A percentile compares a stretch with the other conserved stretches of the same genome.
These are phyloP conservation scores for Tolypocladium album DNA, from an alignment of 2,329 filamentous ascomycete species.

Conservation along the genomic window DNA sequence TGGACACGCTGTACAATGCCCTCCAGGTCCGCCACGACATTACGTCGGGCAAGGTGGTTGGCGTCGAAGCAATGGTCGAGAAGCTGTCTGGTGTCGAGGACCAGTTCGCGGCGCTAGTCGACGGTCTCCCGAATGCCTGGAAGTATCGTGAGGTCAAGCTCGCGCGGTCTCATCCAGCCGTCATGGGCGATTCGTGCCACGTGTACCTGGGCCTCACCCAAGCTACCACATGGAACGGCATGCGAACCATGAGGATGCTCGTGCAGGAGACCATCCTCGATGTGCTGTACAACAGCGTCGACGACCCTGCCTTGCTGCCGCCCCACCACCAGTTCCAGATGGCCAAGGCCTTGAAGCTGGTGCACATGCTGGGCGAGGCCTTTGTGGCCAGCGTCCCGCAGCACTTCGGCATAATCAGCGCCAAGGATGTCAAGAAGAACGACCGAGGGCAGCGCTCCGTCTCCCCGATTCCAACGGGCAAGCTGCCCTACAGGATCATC, in stretches of 20 bases:
- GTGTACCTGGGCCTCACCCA: conserved; percentile 33
- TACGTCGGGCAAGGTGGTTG: conserved; percentile 23
- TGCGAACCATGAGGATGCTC: conserved; percentile 34
- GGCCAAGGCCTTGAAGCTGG: conserved; percentile 23
- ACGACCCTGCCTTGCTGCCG: conserved; percentile 14
- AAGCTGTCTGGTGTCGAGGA: conserved; percentile 28
- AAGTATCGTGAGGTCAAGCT: conserved; percentile 30
- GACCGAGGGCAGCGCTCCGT: conserved; percentile 7
- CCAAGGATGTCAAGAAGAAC: conserved; percentile 20
- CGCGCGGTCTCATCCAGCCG: conserved; percentile 26
- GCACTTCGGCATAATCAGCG: conserved; percentile 36
- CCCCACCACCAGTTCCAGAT: conserved; percentile 22
- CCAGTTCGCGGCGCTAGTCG: conserved; percentile 28
- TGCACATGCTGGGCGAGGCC: conserved; percentile 28
- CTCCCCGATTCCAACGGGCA: conserved; percentile 16
- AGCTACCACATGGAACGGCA: conserved; percentile 36
- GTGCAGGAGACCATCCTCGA: conserved; percentile 36
- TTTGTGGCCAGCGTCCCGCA: conserved; percentile 37
- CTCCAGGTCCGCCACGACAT: conserved; percentile 37
- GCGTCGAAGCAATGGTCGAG: conserved; percentile 22
- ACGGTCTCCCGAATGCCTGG: conserved; percentile 28
- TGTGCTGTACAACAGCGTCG: conserved; percentile 25
- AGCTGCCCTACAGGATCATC: conserved; percentile 17
- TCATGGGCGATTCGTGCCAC: conserved; percentile 31
- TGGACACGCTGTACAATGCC: conserved; percentile 31